Evolutionary conservation across 257 asterid species (phyloP), one percentile per base, ranked within the genome.

Genomic region (Scutellaria baicalensis): DNA sequence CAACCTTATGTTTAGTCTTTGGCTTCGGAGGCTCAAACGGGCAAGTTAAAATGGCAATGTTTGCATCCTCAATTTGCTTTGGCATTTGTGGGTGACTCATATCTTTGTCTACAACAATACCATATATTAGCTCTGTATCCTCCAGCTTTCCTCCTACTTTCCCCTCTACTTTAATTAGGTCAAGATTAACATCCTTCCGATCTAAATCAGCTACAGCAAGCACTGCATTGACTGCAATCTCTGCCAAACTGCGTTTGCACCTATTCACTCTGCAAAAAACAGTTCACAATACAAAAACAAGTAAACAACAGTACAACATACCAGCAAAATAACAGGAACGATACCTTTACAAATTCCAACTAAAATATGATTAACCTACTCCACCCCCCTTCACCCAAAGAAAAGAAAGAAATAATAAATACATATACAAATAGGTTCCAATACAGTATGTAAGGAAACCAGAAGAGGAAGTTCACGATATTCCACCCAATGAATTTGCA

Each of bases 1-100:
- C 98, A 50, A 93, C 97, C 95, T 93, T 93, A 91, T 93, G 98
- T 73, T 90, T 93, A 62, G 98, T 93, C 87, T 93, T 93, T 54
- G 98, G 98, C 80, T 93, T 93, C 27, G 98, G 98, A 27, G 96
- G 97, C 84, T 91, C 98, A 87, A 91, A 91, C n/a, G 98, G 96
- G 76, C 98, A 93, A 9, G 98, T 90, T 72, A 93, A 72, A 56
- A 93, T 93, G 68, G 98, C 98, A 76, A 93, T 90, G 18, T 87
- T 86, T 4, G 96, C 97, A 81, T 93, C 95, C 80, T 84, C 83
- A 31, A 93, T 93, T 74, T 87, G 92, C 79, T 93, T 93, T 13
- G 98, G 97, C 98, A 93, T 91, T 83, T 93, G 98, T 5, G 96
- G 97, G 68, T 93, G 98, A 77, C 97, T 91, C 98, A 89, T 91